Evolutionary conservation across 2,329 filamentous ascomycete species (phyloP), one percentile per base, ranked within the genome.

Genomic region (Coniosporium tulheliwenetii): DNA sequence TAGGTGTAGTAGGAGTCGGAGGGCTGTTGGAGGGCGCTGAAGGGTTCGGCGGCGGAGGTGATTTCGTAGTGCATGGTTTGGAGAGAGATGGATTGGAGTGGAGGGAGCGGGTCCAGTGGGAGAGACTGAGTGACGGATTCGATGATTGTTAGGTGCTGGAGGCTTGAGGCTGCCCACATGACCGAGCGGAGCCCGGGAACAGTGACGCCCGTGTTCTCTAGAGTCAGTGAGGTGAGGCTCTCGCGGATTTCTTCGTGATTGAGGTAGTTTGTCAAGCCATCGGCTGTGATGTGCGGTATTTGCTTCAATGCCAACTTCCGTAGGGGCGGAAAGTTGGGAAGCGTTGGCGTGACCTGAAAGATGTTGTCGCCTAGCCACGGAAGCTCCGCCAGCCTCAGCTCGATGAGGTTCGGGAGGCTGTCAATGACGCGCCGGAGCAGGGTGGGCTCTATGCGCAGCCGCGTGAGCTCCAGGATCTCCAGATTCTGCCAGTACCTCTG

Each of bases 11-110:
- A 93, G 13, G 70, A 72, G 16, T 65, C 61, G 5, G 67, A 62
- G 1, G 70, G 66, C 0, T 66, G 61, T 39, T 69, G 65, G 39
- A 71, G 57, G 9, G 64, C 60, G 44, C 75, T 81, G 9, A 77
- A 69, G 15, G 76, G 73, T 0, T 73, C 64, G 3, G 73, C 62
- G 8, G 66, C 66, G 2, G 76, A 70, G 9, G 75, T 80, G 55
- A 96, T 83, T 60, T 95, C 89, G 55, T 79, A 95, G 50, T 89
- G 80, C 10, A 96, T 65, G 2, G 75, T 80, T 48, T 69, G 65
- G 14, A 96, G 71, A 12, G 78, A 79, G 41, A 63, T 66, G 2
- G 85, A 93, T 5, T 71, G 60, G 39, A 95, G 64, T 0, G 77
- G 75, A 1, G 77, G 79, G 2, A 81, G 54, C 15, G 64, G 63